Evolutionary conservation across 2,329 filamentous ascomycete genomes (phyloP).

Genomic region (Diplodia sapinea): DNA sequence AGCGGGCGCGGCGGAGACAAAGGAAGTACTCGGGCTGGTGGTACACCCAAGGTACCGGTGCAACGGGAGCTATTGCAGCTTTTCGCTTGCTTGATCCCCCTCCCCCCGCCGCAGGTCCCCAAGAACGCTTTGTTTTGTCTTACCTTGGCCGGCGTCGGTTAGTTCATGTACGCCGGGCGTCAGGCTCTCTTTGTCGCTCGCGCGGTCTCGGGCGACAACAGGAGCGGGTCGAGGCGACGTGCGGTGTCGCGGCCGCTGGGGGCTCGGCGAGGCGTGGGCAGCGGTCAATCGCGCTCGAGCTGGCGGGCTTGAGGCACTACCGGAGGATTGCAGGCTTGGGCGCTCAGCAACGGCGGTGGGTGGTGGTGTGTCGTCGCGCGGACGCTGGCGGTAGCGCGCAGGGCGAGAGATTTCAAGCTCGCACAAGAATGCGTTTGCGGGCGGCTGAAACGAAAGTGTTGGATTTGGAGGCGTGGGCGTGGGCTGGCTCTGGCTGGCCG

Average conservation of each 20-base stretch:
- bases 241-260: slow-evolving; percentile 13
- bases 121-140: slow-evolving; percentile 29
- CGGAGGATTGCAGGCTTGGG: neutral
- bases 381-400: slow-evolving; percentile 8
- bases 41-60: slow-evolving; percentile 31
- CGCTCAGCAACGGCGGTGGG: neutral
- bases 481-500: slow-evolving; percentile 22
- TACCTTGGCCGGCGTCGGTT: slow-evolving; percentile 23
- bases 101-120: slow-evolving; percentile 15
- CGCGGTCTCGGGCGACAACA: neutral
- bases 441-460: slow-evolving; percentile 30
- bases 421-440: slow-evolving; percentile 29
- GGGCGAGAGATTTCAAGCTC: slow-evolving; percentile 25
- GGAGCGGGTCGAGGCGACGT: neutral
- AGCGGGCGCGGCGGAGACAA: slow-evolving; percentile 24
- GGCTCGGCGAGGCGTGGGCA: slow-evolving; percentile 11
- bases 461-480: slow-evolving; percentile 24
- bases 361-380: slow-evolving; percentile 23
- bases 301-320: neutral
- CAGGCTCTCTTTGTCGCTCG: slow-evolving; percentile 21
- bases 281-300: slow-evolving; percentile 21
- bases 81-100: slow-evolving; percentile 21
- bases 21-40: slow-evolving; percentile 30
- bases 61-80: slow-evolving; percentile 29
- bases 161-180: slow-evolving; percentile 26